phyloP scores from a whole-genome alignment of 1,284 basidiomycete genomes.

The Ceratobasidium theobromae region DNA sequence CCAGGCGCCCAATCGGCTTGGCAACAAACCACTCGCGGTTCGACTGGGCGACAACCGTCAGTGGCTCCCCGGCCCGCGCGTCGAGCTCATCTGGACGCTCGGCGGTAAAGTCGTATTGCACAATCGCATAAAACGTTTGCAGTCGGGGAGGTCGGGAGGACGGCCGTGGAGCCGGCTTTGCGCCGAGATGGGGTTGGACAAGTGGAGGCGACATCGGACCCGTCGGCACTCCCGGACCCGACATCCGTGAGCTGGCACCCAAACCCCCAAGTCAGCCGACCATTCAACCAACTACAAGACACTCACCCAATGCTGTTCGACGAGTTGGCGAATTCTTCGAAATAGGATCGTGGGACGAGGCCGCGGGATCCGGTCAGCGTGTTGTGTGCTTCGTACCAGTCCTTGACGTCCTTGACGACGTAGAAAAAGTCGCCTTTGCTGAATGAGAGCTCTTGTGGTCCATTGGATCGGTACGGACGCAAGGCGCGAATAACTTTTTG shows the following conservation, averaged over 20 bases:
- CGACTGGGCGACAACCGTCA: constrained; percentile 89
- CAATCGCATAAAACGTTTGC: constrained; percentile 85
- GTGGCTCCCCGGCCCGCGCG: constrained; percentile 89
- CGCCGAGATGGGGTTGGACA: constrained; percentile 36
- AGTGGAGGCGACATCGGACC: constrained; percentile 37
- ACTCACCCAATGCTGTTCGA: constrained; percentile 48
- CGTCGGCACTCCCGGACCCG: constrained; percentile 39
- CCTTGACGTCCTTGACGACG: constrained; percentile 74
- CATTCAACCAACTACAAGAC: constrained; percentile 21
- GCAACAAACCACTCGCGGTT: constrained; percentile 90
- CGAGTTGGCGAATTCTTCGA: constrained; percentile 85
- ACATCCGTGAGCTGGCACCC: constrained; percentile 33
- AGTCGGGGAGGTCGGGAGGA: constrained; percentile 47
- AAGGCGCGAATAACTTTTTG: constrained; percentile 95
- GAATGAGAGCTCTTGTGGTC: constrained; percentile 88
- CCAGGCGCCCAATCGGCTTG: constrained; percentile 92
- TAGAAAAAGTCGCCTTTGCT: constrained; percentile 97
- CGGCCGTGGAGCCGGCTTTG: constrained; percentile 13
- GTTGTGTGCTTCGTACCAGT: constrained; percentile 79
- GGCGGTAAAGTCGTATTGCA: constrained; percentile 92
- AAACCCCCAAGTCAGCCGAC: neutral
- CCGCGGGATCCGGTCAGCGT: constrained; percentile 90
- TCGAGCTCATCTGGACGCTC: constrained; percentile 96
- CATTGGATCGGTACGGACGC: constrained; percentile 64
- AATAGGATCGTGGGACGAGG: constrained; percentile 80